These are phyloP conservation scores for Vigna mungo DNA, from an alignment of 306 rosid genomes.

Conservation along the genomic window DNA sequence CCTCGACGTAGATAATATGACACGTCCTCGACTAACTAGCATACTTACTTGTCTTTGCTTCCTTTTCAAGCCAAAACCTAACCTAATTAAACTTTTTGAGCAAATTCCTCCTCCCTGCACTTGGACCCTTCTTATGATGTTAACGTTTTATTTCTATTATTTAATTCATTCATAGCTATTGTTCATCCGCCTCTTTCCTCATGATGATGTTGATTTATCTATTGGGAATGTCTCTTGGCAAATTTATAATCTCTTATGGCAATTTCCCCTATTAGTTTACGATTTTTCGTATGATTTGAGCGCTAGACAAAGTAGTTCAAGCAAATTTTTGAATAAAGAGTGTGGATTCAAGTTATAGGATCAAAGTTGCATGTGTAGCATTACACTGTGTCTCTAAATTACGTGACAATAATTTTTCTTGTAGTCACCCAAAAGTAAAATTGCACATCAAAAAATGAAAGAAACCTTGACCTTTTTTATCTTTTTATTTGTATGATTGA, in stretches of 20 bases:
- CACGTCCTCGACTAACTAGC: constrained; percentile 49
- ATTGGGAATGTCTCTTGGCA: not conserved
- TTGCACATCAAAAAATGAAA: not conserved
- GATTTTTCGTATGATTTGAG: not conserved
- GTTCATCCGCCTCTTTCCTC: not conserved
- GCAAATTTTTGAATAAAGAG: too few species aligned
- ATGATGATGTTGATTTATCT: not conserved
- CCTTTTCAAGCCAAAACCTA: constrained; percentile 53
- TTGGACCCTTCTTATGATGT: constrained; percentile 36
- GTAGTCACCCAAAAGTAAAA: not conserved
- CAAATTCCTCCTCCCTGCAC: constrained; percentile 16
- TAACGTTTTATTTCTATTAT: constrained; percentile 10
- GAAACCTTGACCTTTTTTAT: not conserved
- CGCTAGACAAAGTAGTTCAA: too few species aligned
- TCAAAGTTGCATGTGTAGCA: not conserved
- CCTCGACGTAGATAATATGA: not conserved
- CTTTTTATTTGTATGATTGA: not conserved
- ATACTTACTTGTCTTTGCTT: constrained; percentile 60
- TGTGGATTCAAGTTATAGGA: too few species aligned
- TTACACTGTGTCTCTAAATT: not conserved
- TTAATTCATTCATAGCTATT: not conserved
- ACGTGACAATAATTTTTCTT: not conserved
- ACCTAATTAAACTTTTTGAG: constrained; percentile 43
- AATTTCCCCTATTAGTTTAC: not conserved
- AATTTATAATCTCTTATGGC: not conserved